phyloP scores from a whole-genome alignment of 2,329 filamentous ascomycete species.

The Trichophyton equinum region DNA sequence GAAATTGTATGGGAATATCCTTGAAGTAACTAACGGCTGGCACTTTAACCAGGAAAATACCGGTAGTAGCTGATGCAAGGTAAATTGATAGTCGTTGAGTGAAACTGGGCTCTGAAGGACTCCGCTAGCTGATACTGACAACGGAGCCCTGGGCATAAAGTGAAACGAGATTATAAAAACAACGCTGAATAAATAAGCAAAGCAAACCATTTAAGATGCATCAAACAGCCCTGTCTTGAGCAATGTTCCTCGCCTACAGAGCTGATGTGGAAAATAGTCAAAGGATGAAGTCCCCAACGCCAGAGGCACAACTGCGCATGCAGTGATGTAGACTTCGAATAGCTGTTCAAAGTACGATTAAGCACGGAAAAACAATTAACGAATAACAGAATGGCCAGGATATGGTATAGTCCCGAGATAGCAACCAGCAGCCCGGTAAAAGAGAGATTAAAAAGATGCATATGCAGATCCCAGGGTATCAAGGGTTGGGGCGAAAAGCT shows the following conservation, averaged over 20 bases:
- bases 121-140: not conserved
- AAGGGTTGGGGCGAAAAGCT: not conserved
- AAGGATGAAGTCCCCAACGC: not conserved
- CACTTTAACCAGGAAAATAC: not conserved
- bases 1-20: not conserved
- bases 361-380: not conserved
- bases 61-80: not conserved
- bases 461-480: slow-evolving; percentile 4
- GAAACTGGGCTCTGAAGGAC: not conserved
- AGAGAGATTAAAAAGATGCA: not conserved
- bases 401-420: slow-evolving; percentile 2
- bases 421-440: not conserved
- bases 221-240: not conserved
- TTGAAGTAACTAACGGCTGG: not conserved
- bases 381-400: not conserved
- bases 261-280: not conserved
- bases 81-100: not conserved
- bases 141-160: not conserved
- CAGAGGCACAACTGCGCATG: not conserved
- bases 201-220: not conserved
- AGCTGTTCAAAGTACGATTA: not conserved
- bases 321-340: not conserved
- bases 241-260: not conserved
- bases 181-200: not conserved
- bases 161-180: not conserved